A percentile compares a stretch with the other conserved stretches of the same genome.
These are phyloP conservation scores for Mollisia scopiformis DNA, from an alignment of 2,329 filamentous ascomycete species.

Conservation along the genomic window DNA sequence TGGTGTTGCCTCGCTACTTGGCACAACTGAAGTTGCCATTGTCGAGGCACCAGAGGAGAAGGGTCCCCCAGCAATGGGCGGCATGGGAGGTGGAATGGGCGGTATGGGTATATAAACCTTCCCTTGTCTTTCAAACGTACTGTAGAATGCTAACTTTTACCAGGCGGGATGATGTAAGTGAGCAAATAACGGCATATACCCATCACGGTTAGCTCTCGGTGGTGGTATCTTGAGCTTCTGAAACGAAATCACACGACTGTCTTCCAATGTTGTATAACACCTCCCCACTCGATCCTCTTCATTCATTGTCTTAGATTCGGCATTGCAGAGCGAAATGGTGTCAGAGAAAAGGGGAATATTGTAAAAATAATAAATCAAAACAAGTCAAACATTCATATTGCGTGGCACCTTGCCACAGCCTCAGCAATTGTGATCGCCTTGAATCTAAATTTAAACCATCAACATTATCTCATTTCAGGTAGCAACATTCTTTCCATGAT, in stretches of 20 bases:
- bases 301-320: conserved; percentile 32
- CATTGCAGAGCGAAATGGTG: conserved; percentile 33
- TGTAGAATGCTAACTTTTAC: conserved; percentile 15
- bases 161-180: conserved; percentile 41
- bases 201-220: conserved; percentile 19
- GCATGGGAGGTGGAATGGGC: conserved; percentile 68
- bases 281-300: conserved; percentile 34
- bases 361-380: conserved; percentile 35
- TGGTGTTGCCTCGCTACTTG: conserved; percentile 94
- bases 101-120: conserved; percentile 51
- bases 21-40: conserved; percentile 97
- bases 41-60: conserved; percentile 97
- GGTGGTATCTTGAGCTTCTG: conserved; percentile 12
- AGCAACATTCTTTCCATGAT: not conserved
- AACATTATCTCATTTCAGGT: not conserved
- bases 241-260: conserved; percentile 18
- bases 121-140: not conserved
- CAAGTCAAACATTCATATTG: conserved; percentile 21
- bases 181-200: conserved; percentile 26
- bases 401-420: conserved; percentile 15
- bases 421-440: conserved; percentile 2
- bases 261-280: conserved; percentile 35
- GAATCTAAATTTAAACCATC: not conserved
- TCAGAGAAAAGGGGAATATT: conserved; percentile 27
- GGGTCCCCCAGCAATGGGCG: conserved; percentile 65